A percentile compares a stretch with the other conserved stretches of the same genome.
Evolutionary conservation across 352 stramenopile genomes (phyloP).

Genomic region (Phytophthora colocasiae): DNA sequence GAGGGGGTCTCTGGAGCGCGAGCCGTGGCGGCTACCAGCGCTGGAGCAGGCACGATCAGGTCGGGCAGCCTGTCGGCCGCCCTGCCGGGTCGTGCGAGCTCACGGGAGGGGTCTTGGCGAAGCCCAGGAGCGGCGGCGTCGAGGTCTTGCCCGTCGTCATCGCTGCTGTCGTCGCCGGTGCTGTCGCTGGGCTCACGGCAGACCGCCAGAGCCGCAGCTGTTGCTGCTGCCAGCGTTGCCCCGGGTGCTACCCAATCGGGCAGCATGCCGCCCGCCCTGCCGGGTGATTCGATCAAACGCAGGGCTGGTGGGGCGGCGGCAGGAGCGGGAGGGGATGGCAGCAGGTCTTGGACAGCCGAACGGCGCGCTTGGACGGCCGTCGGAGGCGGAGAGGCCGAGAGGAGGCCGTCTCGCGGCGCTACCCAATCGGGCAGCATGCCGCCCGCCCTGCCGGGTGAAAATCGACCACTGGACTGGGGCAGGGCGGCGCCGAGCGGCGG

Average conservation of each 20-base stretch:
- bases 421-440: background rate
- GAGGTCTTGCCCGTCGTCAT: too few species aligned
- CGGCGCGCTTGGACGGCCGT: too few species aligned
- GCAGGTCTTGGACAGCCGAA: background rate
- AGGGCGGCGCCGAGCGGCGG: too few species aligned
- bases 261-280: background rate
- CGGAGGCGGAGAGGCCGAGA: too few species aligned
- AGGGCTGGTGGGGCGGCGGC: too few species aligned
- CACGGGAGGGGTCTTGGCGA: background rate
- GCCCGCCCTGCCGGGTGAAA: background rate
- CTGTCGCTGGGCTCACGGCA: too few species aligned
- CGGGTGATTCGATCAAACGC: too few species aligned
- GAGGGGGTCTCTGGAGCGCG: background rate
- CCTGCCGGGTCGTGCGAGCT: background rate
- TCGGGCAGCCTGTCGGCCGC: constrained; percentile 1
- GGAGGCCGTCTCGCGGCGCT: too few species aligned
- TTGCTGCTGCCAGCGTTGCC: background rate
- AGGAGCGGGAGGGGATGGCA: too few species aligned
- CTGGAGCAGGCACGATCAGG: background rate
- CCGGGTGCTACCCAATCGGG: background rate
- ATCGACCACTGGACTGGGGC: background rate
- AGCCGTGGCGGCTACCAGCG: background rate
- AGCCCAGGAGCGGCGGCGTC: background rate
- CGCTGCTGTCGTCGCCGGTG: background rate
- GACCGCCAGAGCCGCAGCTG: background rate